Base-by-base conservation (phyloP, 768 basidiomycete species). In the Tulasnella sp. region DNA sequence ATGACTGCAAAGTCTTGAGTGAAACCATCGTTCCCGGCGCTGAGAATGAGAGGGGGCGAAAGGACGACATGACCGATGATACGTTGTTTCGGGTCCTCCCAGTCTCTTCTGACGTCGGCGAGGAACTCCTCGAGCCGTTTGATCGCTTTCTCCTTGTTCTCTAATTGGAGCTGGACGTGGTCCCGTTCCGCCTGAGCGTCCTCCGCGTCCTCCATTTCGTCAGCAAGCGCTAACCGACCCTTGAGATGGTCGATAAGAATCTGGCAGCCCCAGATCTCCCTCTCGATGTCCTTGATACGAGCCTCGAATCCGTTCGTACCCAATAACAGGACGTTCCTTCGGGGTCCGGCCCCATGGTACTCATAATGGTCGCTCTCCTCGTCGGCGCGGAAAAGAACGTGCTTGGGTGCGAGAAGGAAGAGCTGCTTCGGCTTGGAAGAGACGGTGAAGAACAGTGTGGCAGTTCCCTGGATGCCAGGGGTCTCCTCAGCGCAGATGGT, bases 41-140 rank as follows among this genome's bases (percentile, higher is more conserved):
- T 44, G 76, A 67, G 76, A 76, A 44, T 74, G 77, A 83, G 78
- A 64, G 79, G 76, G 41, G 82, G 82, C 11, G 82, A 75, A 80
- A 80, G 81, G 73, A 78, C 76, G 73, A 83, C 79, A 70, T 79
- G 75, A 29, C 83, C 82, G 73, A 82, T 80, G 52, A 82, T 77
- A 3, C 81, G 80, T 71, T 81, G 66, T 44, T 77, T 77, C 16
- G 62, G 41, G 40, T 80, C 74, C 47, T 66, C 29, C 82, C 81
- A 83, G 3, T 79, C 52, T 75, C 74, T 80, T 77, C 77, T 77
- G 44, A 82, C 73, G 19, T 71, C 75, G 12, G 74, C 75, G 74
- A 77, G 80, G 78, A 81, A 80, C 6, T 71, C 67, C 77, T 81
- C 80, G 78, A 81, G 77, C 32, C 42, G 75, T 3, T 78, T 69